Conservation (phyloP, 2,329 filamentous ascomycete species). For the Fusarium vanettenii region DNA sequence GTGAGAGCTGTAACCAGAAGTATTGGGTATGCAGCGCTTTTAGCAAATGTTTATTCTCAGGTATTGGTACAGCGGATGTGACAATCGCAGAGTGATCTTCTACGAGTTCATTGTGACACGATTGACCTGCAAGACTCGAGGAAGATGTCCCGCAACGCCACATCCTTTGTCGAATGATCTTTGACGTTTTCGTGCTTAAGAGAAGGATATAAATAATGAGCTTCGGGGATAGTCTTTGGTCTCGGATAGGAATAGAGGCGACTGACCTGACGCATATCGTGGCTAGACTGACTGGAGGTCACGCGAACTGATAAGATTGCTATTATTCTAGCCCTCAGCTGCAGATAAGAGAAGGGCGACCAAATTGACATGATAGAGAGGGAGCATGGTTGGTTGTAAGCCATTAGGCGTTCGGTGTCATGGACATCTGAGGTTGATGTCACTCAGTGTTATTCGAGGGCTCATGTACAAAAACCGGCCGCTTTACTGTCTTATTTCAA, state of each 20-base stretch:
- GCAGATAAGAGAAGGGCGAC: not conserved
- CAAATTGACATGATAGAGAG: not conserved
- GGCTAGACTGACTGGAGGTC: not conserved
- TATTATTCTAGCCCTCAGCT: not conserved
- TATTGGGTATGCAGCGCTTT: not conserved
- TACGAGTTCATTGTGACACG: not conserved
- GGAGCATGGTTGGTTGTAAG: not conserved
- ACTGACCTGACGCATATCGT: not conserved
- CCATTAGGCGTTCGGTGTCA: not conserved
- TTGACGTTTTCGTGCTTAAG: too few relatives aligned
- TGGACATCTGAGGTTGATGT: not conserved
- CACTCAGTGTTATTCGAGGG: not conserved
- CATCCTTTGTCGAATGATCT: too few relatives aligned
- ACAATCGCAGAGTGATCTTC: not conserved
- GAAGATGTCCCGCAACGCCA: not conserved
- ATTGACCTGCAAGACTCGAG: not conserved
- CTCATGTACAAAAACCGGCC: not conserved
- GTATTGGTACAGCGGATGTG: not conserved
- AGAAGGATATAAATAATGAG: too few relatives aligned
- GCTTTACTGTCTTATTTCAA: not conserved
- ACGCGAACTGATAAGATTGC: not conserved
- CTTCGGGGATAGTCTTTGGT: too few relatives aligned
- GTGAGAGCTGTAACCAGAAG: not conserved
- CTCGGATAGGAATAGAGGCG: not conserved
- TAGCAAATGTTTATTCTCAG: not conserved